These are phyloP conservation scores for Cladophialophora immunda DNA, from an alignment of 2,329 filamentous ascomycete species.

Conservation along the genomic window DNA sequence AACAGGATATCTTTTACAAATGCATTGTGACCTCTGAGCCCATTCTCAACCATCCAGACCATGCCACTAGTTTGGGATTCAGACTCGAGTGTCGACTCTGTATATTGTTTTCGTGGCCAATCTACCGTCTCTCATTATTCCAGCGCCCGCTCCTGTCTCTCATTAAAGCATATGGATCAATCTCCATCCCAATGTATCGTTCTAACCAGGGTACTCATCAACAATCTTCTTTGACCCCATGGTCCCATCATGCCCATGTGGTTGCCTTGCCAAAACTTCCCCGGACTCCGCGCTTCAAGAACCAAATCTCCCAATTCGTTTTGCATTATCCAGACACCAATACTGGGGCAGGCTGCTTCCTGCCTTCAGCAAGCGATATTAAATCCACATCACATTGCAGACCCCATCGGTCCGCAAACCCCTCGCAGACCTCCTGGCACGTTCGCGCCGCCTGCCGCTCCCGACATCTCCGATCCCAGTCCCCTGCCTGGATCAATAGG, in stretches of 20 bases:
- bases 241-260: neutral
- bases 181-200: conserved; percentile 3
- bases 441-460: conserved; percentile 83
- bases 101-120: neutral
- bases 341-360: conserved; percentile 11
- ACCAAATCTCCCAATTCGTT: neutral
- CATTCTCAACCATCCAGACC: neutral
- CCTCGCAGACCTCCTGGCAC: conserved; percentile 86
- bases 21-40: neutral
- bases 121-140: conserved; percentile 2
- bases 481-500: conserved; percentile 79
- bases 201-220: conserved; percentile 1
- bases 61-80: neutral
- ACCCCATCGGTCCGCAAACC: conserved; percentile 71
- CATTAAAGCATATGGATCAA: neutral
- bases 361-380: conserved; percentile 13
- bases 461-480: conserved; percentile 80
- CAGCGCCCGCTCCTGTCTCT: neutral
- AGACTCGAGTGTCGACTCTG: neutral
- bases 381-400: conserved; percentile 34
- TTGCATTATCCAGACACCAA: conserved; percentile 1
- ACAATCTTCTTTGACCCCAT: neutral
- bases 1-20: neutral
- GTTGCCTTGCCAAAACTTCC: neutral
- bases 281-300: conserved; percentile 4